Base-by-base conservation (phyloP, 805 yeast species). In the Kodamaea neixiangensis region DNA sequence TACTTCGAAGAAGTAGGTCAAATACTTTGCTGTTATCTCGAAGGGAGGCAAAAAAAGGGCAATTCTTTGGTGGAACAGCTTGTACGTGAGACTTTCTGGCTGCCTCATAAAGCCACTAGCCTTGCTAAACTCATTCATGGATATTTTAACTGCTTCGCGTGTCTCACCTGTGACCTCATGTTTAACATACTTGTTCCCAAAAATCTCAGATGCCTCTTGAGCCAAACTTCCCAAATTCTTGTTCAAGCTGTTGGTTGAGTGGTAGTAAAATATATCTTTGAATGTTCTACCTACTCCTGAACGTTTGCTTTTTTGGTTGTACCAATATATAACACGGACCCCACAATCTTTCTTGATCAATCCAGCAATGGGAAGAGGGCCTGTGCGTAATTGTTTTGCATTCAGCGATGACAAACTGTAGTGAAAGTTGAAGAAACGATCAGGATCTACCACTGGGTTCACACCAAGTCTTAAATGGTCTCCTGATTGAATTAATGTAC, bases 301-400 rank as follows among this genome's bases (percentile, higher is more conserved):
- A 20, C 29, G 52, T 48, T 21, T 54, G 49, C 10, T 44, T 34
- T 33, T 14, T 31, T 20, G 55, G 50, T n/a, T 47, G 41, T 31
- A 50, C 47, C 49, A 46, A 60, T 64, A 60, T 39, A 56, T 56
- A 5, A 56, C 34, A 18, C 47, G 40, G 7, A 54, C 48, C 3
- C 63, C 62, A 3, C 59, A 58, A 18, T 63, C 65, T 44, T 57
- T 58, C 44, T 60, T 57, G 44, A 60, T 56, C 43, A 59, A 42
- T 21, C 49, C 56, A 13, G 56, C 41, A 11, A 58, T 38, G 5
- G 53, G 57, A 2, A 58, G 40, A 9, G 55, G 57, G n/a, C 48
- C 48, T 13, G 42, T 35, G 18, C 46, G 44, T 3, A 48, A 39
- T 19, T 31, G 43, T 13, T 39, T 43, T 2, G 14, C 13, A 11